phyloP scores from a whole-genome alignment of 2,329 filamentous ascomycete genomes.

The Diplodia intermedia region DNA sequence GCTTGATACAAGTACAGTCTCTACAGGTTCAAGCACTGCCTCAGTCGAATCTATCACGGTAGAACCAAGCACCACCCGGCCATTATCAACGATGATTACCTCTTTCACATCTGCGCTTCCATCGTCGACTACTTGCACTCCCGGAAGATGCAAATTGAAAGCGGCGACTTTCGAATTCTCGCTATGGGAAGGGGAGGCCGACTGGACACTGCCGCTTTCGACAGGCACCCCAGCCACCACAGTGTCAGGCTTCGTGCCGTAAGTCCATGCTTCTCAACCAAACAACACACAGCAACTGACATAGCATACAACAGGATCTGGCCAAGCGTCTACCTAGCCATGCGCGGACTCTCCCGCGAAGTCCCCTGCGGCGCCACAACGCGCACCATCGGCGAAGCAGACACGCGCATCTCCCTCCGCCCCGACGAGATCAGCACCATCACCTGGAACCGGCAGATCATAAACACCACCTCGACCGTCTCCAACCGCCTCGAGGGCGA shows the following conservation, averaged over 20 bases:
- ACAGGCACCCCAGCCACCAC: neutral
- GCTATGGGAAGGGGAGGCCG: neutral
- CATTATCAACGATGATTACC: constrained; percentile 4
- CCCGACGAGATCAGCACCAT: constrained; percentile 22
- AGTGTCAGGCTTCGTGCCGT: neutral
- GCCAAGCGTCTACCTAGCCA: constrained; percentile 14
- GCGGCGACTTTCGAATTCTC: neutral
- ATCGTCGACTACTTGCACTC: neutral
- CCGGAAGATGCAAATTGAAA: neutral
- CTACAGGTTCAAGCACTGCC: neutral
- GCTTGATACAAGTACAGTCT: neutral
- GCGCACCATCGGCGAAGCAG: neutral
- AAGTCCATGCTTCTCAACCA: neutral
- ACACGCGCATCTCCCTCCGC: neutral
- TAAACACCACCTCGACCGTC: neutral
- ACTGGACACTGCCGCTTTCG: neutral
- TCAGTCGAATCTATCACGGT: neutral
- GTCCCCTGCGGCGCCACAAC: neutral
- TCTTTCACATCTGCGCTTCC: neutral
- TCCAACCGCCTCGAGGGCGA: too few relatives aligned
- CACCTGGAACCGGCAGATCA: neutral
- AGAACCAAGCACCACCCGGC: neutral
- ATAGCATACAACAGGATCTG: neutral
- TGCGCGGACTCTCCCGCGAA: neutral
- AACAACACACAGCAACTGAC: too few relatives aligned